Percentiles rank a stretch among this genome's conserved stretches.
Evolutionary conservation across 208 protist species (phyloP).

Genomic region (Porcisia deanei): DNA sequence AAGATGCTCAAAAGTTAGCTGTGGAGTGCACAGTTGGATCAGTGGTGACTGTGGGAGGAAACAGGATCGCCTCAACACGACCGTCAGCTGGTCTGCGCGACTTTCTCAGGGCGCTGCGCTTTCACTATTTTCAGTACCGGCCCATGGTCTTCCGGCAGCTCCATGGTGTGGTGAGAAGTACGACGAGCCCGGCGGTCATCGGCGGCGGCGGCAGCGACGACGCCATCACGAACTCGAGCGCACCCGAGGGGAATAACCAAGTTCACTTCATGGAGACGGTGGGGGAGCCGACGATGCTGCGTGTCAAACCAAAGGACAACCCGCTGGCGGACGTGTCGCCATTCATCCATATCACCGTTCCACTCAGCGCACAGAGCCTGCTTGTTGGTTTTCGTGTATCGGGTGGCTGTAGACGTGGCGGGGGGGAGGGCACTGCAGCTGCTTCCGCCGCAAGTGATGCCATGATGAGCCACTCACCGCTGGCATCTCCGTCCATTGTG

Average conservation of each 20-base stretch:
- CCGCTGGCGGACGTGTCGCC: conserved; percentile 1
- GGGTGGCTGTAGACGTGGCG: background rate
- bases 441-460: background rate
- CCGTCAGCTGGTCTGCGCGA: conserved; percentile 35
- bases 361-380: conserved; percentile 34
- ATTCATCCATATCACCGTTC: conserved; percentile 33
- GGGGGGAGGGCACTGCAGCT: background rate
- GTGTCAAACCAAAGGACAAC: background rate
- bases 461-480: background rate
- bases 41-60: background rate
- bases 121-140: conserved; percentile 74
- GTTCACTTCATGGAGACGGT: conserved; percentile 14
- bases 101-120: conserved; percentile 51
- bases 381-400: conserved; percentile 50
- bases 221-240: background rate
- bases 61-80: background rate
- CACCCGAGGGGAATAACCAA: conserved; percentile 10
- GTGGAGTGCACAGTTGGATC: background rate
- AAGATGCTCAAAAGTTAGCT: background rate
- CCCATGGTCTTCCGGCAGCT: conserved; percentile 63
- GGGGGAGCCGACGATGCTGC: background rate
- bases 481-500: background rate
- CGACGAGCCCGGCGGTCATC: background rate
- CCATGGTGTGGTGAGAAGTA: conserved; percentile 12
- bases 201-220: background rate